Percentiles rank a stretch among this genome's conserved stretches.
Evolutionary conservation across 495 filamentous ascomycete genomes (phyloP).

Genomic region (Choiromyces venosus): DNA sequence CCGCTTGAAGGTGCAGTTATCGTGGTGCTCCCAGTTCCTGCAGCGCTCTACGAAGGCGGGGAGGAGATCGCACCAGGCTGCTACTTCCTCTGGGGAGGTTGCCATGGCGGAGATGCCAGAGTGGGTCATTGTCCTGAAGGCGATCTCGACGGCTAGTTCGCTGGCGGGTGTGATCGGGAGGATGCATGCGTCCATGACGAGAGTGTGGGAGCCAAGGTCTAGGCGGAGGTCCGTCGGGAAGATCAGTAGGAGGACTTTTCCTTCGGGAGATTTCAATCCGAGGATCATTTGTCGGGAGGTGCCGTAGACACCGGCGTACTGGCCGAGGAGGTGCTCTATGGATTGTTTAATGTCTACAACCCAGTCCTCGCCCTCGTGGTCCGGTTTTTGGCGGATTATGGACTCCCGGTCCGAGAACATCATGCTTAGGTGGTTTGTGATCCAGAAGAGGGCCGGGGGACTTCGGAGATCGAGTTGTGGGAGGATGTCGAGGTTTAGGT

Average conservation of each 20-base stretch:
- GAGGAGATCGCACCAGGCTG: constrained; percentile 50
- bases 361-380: constrained; percentile 9
- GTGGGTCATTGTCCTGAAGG: background rate
- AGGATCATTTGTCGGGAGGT: background rate
- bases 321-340: constrained; percentile 40
- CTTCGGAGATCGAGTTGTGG: constrained; percentile 37
- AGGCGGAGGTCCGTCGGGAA: constrained; percentile 38
- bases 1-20: constrained; percentile 49
- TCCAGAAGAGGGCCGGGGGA: constrained; percentile 30
- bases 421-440: constrained; percentile 34
- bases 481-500: constrained; percentile 40
- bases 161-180: constrained; percentile 37
- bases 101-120: constrained; percentile 23
- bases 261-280: constrained; percentile 10
- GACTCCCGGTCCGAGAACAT: constrained; percentile 42
- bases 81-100: constrained; percentile 47
- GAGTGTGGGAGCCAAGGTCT: constrained; percentile 42
- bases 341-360: constrained; percentile 44
- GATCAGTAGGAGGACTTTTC: constrained; percentile 38
- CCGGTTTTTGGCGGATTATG: constrained; percentile 22
- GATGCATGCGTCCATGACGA: constrained; percentile 45
- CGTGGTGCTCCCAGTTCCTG: constrained; percentile 50
- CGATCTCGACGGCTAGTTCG: constrained; percentile 1
- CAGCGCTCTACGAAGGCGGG: constrained; percentile 53
- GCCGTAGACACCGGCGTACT: constrained; percentile 39